Base-by-base conservation (phyloP, 2,329 filamentous ascomycete genomes). In the Neophaeococcomyces mojaviensis region DNA sequence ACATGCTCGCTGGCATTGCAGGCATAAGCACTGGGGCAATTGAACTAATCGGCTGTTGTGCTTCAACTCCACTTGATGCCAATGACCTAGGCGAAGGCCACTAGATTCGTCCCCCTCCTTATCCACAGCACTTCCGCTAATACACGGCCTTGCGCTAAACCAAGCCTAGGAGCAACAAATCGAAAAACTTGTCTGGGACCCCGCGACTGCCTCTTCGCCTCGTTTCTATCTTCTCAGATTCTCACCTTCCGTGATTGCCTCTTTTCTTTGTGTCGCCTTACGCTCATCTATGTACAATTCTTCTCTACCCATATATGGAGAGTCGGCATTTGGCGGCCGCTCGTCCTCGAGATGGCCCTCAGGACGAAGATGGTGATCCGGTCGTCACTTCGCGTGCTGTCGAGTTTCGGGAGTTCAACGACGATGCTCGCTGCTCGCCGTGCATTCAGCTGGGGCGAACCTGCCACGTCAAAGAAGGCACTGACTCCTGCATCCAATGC, bases 351-450 rank as follows among this genome's bases (percentile, higher is more conserved):
- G 41, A 44, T 16, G 41, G 41, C 18, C 20, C 35, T 24, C 18
- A 24, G 20, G 41, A 44, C 30, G 41, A 44, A n/a, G 41, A 44
- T 44, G 41, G 41, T 22, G 41, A 44, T 22, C 41, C 41, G 7
- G 13, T 44, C 19, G 22, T 44, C n/a, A 33, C 41, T 12, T 44
- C 41, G 12, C 41, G 33, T 44, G 33, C 32, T 28, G 41, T 44
- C 19, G 41, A 44, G 24, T 13, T 44, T 16, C 32, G 41, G 4
- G 41, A 44, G 16, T 44, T 44, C 30, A 44, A 44, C 22, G 41
- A 44, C 22, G 45, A 47, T 13, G 38, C 37, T 10, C 38, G 38
- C 4, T 47, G 45, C 30, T 13, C 36, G 8, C 39, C 45, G 4
- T 47, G 45, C 24, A 31, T 41, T 13, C 37, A 28, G 3, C 33